Percentiles rank a stretch among this genome's conserved stretches.
Evolutionary conservation across 768 basidiomycete genomes (phyloP).

Genomic region (Macrocybe gigantea): DNA sequence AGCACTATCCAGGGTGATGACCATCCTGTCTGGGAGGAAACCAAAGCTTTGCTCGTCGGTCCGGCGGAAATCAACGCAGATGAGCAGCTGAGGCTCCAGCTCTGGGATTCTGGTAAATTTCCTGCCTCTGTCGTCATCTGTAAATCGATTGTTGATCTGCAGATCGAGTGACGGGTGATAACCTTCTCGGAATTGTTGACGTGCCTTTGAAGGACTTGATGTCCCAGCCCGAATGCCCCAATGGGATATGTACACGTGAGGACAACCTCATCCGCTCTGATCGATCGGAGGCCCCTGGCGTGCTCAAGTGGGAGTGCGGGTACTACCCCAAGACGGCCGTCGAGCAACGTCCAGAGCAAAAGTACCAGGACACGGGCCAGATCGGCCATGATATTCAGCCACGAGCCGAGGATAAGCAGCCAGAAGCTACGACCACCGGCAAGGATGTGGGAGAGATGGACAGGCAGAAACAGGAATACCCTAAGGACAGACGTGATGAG

Average conservation of each 20-base stretch:
- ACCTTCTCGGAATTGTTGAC: conserved; percentile 44
- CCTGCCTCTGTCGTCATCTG: background rate
- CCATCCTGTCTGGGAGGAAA: conserved; percentile 69
- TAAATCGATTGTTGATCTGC: background rate
- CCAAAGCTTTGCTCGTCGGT: conserved; percentile 53
- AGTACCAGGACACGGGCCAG: conserved; percentile 26
- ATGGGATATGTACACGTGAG: conserved; percentile 37
- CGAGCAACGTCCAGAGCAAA: conserved; percentile 26
- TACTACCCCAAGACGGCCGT: conserved; percentile 46
- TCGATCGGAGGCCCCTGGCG: conserved; percentile 25
- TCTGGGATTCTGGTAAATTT: conserved; percentile 64
- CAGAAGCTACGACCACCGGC: conserved; percentile 23
- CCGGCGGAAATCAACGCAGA: conserved; percentile 61
- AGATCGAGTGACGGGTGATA: conserved; percentile 42
- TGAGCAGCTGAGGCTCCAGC: conserved; percentile 56
- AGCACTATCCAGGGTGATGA: conserved; percentile 60
- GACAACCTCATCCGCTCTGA: conserved; percentile 36
- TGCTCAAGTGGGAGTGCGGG: conserved; percentile 41
- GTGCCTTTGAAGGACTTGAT: conserved; percentile 31
- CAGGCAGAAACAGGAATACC: conserved; percentile 30
- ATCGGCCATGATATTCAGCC: conserved; percentile 31
- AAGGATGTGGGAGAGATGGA: conserved; percentile 22
- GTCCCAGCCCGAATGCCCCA: conserved; percentile 28
- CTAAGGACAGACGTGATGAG: conserved; percentile 30
- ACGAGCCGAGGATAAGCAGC: conserved; percentile 45